Evolutionary conservation across 2,329 filamentous ascomycete species (phyloP).

Genomic region (Botryotinia narcissicola): DNA sequence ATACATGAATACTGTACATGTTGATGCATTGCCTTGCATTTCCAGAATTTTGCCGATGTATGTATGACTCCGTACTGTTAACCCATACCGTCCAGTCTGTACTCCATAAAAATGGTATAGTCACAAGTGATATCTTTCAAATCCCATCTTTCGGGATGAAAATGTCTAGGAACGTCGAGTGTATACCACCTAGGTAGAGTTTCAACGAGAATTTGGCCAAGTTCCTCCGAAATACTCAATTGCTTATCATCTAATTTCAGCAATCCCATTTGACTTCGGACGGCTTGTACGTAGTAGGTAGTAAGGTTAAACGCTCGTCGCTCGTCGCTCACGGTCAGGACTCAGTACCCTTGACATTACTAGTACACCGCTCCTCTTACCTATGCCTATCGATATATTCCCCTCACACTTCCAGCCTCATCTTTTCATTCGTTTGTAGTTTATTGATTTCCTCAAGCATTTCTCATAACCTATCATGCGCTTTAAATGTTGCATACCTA

Average conservation of each 20-base stretch:
- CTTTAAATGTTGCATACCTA: neutral
- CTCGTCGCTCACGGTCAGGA: constrained; percentile 7
- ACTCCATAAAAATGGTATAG: neutral
- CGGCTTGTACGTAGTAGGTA: neutral
- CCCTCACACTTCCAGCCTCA: constrained; percentile 15
- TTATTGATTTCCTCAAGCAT: neutral
- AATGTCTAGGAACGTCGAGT: neutral
- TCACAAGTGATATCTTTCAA: neutral
- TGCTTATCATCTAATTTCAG: constrained; percentile 6
- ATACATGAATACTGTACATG: constrained; percentile 4
- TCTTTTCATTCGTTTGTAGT: constrained; percentile 17
- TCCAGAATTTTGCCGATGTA: constrained; percentile 2
- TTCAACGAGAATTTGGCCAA: neutral
- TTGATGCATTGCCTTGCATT: constrained; percentile 11
- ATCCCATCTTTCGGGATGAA: constrained; percentile 11
- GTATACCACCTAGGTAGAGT: neutral
- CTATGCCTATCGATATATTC: neutral
- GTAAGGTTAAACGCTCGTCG: neutral
- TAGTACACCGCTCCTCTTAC: constrained; percentile 18
- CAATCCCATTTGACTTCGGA: neutral
- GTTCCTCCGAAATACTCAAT: neutral
- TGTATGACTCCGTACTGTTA: neutral
- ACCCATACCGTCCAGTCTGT: neutral
- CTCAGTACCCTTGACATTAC: constrained; percentile 5
- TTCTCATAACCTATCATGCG: neutral